Evolutionary conservation across 768 basidiomycete genomes (phyloP).

Genomic region (Tricholomella constricta): DNA sequence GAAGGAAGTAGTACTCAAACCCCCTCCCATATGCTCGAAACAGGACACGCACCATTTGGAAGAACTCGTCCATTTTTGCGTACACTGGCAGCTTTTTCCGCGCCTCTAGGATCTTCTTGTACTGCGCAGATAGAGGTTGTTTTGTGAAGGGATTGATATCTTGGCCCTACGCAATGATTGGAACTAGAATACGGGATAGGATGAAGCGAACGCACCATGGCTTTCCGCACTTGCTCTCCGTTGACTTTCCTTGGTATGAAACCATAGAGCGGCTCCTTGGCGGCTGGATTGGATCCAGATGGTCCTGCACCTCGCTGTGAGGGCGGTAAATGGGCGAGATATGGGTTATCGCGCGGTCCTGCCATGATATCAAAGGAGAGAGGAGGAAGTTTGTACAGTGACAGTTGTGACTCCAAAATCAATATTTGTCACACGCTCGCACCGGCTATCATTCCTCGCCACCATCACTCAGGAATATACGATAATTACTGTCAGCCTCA

Average conservation of each 20-base stretch:
- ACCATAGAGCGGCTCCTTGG: conserved; percentile 68
- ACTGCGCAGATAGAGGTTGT: conserved; percentile 70
- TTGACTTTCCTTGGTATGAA: conserved; percentile 71
- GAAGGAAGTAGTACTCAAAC: conserved; percentile 46
- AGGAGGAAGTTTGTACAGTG: too few species aligned
- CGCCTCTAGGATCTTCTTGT: conserved; percentile 81
- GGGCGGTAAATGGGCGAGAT: conserved; percentile 46
- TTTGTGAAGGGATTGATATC: conserved; percentile 90
- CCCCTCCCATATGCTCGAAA: conserved; percentile 35
- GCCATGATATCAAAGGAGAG: neutral
- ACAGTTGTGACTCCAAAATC: too few species aligned
- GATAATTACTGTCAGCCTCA: too few species aligned
- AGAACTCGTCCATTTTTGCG: conserved; percentile 91
- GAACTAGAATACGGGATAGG: neutral
- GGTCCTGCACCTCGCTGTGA: conserved; percentile 34
- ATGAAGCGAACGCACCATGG: conserved; percentile 55
- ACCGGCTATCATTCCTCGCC: too few species aligned
- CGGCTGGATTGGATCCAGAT: conserved; percentile 13
- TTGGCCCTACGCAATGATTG: conserved; percentile 58
- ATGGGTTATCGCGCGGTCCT: conserved; percentile 47
- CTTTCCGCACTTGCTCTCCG: conserved; percentile 63
- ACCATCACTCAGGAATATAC: too few species aligned
- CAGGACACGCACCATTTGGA: conserved; percentile 69
- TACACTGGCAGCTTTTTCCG: conserved; percentile 92
- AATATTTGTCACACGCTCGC: too few species aligned